Evolutionary conservation across 2,329 filamentous ascomycete genomes (phyloP).

Genomic region (Exophiala sp.): DNA sequence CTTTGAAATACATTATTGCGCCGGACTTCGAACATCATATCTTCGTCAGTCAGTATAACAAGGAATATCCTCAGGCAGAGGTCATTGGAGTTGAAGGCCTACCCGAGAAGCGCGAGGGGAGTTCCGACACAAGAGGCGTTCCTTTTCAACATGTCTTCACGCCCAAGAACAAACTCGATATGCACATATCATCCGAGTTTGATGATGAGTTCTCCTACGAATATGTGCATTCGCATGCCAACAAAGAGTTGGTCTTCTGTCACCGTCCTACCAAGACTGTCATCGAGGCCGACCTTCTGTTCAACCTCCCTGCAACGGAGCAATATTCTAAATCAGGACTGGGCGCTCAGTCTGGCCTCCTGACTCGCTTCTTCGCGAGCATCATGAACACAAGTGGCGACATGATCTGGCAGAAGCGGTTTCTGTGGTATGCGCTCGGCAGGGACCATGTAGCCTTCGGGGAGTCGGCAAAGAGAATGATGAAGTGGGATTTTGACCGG

Average conservation of each 20-base stretch:
- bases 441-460: conserved; percentile 66
- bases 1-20: conserved; percentile 79
- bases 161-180: conserved; percentile 46
- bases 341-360: conserved; percentile 49
- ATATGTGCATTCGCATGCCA: conserved; percentile 74
- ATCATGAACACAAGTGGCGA: conserved; percentile 60
- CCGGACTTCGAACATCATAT: conserved; percentile 94
- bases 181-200: conserved; percentile 69
- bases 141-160: conserved; percentile 68
- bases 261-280: conserved; percentile 76
- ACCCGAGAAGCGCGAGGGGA: conserved; percentile 71
- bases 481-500: conserved; percentile 77
- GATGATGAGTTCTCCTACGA: conserved; percentile 82
- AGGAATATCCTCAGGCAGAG: conserved; percentile 71
- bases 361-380: conserved; percentile 55
- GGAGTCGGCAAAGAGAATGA: conserved; percentile 65
- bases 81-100: conserved; percentile 81
- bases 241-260: conserved; percentile 83
- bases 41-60: conserved; percentile 80
- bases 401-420: conserved; percentile 72
- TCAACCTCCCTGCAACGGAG: conserved; percentile 84
- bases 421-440: conserved; percentile 73
- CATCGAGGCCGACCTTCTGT: conserved; percentile 85
- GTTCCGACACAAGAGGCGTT: conserved; percentile 53
- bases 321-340: conserved; percentile 67